Base-by-base conservation (phyloP, 306 rosid genomes). In the Hylodesmum podocarpum region DNA sequence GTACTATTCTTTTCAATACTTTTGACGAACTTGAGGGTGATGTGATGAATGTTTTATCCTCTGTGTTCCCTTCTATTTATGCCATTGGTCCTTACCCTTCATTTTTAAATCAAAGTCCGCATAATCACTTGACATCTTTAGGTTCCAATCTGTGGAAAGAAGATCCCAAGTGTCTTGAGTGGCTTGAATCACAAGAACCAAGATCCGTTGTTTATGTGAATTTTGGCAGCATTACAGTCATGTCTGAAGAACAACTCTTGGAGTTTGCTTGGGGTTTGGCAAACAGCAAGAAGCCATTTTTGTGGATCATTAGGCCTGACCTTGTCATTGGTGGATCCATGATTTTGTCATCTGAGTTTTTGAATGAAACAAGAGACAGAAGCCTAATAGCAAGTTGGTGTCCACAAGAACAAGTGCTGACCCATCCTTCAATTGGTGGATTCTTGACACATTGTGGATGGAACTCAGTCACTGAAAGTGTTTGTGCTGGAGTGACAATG, bases 401-500 rank as follows among this genome's bases (percentile, higher is more conserved):
- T 19, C 82, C 47, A 2, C 86, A 82, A 40, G 86, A 82, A 16
- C 3, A 77, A 59, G 86, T 77, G 41, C 8, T 82, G 67, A 71
- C 27, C 40, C 86, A 82, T 8, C 80, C 76, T 34, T 63, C 69
- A 18, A 12, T 63, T 36, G 47, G 69, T 41, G 72, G 80, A 43
- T 82, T 82, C 47, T 39, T 82, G 41, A 82, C 83, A 25, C 86
- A 82, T 12, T 71, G 79, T 66, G 80, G 86, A 40, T 82, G 86
- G 86, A 82, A 82, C 62, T 80, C 83, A 8, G 71, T 75, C 41
- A 77, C 58, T 1, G 86, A 82, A 13, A 82, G 76, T 46, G 5
- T 82, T 0, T 63, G 76, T 13, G 71, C 31, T 0, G 86, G 82
- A 8, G 82, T 82, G 18, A 79, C 86, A 18, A 77, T 77, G 80